Percentiles rank a stretch among this genome's conserved stretches.
Conservation (phyloP, 2,329 filamentous ascomycete species). For the Cladophialophora bantiana region DNA sequence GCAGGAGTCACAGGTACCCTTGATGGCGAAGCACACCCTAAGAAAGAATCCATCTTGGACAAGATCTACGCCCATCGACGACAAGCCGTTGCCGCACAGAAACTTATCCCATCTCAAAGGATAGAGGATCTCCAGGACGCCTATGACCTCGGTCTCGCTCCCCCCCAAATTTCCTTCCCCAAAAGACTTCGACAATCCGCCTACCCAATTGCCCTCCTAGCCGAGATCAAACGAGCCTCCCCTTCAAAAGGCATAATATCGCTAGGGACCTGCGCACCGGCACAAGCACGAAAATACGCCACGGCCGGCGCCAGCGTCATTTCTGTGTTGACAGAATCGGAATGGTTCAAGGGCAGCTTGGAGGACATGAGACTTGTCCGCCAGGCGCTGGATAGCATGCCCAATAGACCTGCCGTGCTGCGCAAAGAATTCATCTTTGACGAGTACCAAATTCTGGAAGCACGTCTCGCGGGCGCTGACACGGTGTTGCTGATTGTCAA, state of each 20-base stretch:
- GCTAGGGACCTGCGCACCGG: slow-evolving; percentile 82
- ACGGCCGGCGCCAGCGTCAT: slow-evolving; percentile 95
- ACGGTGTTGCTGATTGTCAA: slow-evolving; percentile 96
- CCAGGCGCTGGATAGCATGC: slow-evolving; percentile 87
- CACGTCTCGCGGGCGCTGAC: slow-evolving; percentile 88
- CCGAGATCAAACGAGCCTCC: slow-evolving; percentile 95
- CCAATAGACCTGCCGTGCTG: slow-evolving; percentile 87
- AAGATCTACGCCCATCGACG: slow-evolving; percentile 86
- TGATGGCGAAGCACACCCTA: slow-evolving; percentile 47
- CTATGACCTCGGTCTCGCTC: slow-evolving; percentile 83
- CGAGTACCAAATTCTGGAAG: slow-evolving; percentile 97
- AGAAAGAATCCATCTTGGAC: slow-evolving; percentile 85
- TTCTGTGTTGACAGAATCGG: slow-evolving; percentile 95
- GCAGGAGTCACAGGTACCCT: slow-evolving; percentile 40
- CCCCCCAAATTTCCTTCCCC: slow-evolving; percentile 81
- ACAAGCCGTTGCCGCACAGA: slow-evolving; percentile 78
- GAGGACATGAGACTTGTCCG: slow-evolving; percentile 89
- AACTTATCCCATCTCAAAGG: slow-evolving; percentile 82
- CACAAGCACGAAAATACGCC: slow-evolving; percentile 90
- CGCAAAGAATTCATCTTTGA: slow-evolving; percentile 98
- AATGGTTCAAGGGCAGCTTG: slow-evolving; percentile 99
- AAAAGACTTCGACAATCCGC: slow-evolving; percentile 80
- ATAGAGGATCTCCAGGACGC: slow-evolving; percentile 83
- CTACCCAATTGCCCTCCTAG: slow-evolving; percentile 91
- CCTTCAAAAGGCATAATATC: slow-evolving; percentile 96